These are phyloP conservation scores for Crithidia fasciculata DNA, from an alignment of 208 protist species.

Conservation along the genomic window DNA sequence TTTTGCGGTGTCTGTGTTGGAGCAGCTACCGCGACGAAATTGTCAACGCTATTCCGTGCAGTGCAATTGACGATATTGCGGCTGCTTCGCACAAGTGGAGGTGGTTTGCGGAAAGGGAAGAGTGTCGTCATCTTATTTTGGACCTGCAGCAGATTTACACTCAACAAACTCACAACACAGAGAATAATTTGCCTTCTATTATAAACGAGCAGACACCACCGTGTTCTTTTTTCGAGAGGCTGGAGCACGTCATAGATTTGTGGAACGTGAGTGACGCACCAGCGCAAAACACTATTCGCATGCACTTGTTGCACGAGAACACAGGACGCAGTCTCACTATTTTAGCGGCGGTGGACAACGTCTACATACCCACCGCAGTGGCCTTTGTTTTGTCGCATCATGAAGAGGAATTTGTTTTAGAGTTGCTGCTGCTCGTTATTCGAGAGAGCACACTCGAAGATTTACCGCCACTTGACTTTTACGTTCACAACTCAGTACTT, in stretches of 20 bases:
- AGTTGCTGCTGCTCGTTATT: slow-evolving; percentile 7
- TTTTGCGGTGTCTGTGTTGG: slow-evolving; percentile 9
- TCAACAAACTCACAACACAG: too few relatives aligned
- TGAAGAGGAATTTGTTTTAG: not conserved
- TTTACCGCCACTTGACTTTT: slow-evolving; percentile 11
- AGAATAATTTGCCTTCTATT: not conserved
- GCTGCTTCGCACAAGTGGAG: slow-evolving; percentile 1
- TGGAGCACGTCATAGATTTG: not conserved
- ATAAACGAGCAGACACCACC: not conserved
- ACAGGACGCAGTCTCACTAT: not conserved
- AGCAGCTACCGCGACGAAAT: not conserved
- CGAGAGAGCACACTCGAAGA: not conserved
- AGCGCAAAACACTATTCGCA: not conserved
- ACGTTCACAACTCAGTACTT: not conserved
- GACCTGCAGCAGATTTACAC: not conserved
- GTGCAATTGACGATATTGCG: not conserved
- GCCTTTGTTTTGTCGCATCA: not conserved
- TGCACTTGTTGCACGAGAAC: not conserved
- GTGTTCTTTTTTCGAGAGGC: slow-evolving; percentile 6
- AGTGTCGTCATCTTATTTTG: slow-evolving; percentile 4
- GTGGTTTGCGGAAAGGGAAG: slow-evolving; percentile 10
- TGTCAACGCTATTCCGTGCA: not conserved
- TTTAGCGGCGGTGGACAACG: slow-evolving; percentile 2
- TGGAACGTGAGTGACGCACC: not conserved
- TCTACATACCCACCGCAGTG: slow-evolving; percentile 4